Base-by-base conservation (phyloP, 78 protist genomes). In the Goniomonas avonlea region DNA sequence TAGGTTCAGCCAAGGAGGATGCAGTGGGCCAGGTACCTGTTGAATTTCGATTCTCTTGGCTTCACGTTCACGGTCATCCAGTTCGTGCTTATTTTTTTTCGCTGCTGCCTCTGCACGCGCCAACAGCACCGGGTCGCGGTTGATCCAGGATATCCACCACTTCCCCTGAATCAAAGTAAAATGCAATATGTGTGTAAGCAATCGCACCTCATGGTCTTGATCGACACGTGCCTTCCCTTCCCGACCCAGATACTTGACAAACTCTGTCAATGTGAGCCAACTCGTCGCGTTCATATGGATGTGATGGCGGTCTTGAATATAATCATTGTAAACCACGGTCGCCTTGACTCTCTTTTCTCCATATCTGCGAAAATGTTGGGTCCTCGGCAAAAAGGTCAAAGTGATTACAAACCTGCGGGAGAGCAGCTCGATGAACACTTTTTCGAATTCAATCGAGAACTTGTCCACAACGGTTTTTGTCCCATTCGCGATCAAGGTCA, bases 231-330 rank as follows among this genome's bases (percentile, higher is more conserved):
- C 75, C 32, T 20, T 39, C 2, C 91, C 87, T 37, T 69, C 80
- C 76, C 76, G 81, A 4, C 92, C 95, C 13, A 92, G 74, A 53
- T 88, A 80, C 76, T 53, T 77, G 0, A 92, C 87, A 77, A 87
- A 92, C 32, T 76, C 88, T 0, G 89, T 75, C 38, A 92, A 70
- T 15, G 87, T 77, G 40, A 77, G 38, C 93, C 93, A 92, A 23
- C 50, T 80, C 0, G 95, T 88, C 7, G 92, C 39, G 75, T 86
- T 92, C 90, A 92, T 80, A 75, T 92, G 95, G 25, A 87, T 40
- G 84, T 92, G 95, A 31, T 40, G 65, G 73, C 88, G 84, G 41
- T 92, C 93, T 13, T 82, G 77, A 34, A 91, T 84, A 31, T 45
- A 69, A 35, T 88, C 91, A 39, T 83, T 73, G 61, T 91, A 91